Conservation (phyloP, 331 rosid species). For the Acacia pycnantha region DNA sequence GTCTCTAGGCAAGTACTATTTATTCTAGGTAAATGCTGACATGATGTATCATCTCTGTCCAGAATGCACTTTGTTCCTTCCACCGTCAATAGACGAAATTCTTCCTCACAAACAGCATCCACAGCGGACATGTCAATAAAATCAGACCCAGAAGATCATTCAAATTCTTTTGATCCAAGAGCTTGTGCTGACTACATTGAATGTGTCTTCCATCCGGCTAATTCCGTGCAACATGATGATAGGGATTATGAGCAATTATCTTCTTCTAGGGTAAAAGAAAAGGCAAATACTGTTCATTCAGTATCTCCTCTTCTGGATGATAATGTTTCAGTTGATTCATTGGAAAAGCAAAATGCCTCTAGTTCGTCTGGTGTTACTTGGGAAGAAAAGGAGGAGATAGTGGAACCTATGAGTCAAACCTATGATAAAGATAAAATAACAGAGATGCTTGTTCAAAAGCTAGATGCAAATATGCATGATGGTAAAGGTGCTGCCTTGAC, state of each 20-base stretch:
- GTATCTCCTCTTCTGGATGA: constrained; percentile 49
- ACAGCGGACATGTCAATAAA: constrained; percentile 38
- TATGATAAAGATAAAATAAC: constrained; percentile 44
- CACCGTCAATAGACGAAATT: constrained; percentile 35
- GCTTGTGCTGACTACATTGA: constrained; percentile 67
- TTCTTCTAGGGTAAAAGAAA: constrained; percentile 44
- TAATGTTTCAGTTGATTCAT: constrained; percentile 44
- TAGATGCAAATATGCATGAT: constrained; percentile 36
- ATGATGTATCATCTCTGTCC: constrained; percentile 36
- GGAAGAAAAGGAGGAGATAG: constrained; percentile 90
- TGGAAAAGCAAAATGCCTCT: constrained; percentile 59
- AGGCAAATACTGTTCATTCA: constrained; percentile 43
- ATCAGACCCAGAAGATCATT: constrained; percentile 45
- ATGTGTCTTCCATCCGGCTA: constrained; percentile 62
- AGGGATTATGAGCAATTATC: constrained; percentile 52
- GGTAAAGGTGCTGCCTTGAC: constrained; percentile 33
- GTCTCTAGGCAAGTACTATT: constrained; percentile 17
- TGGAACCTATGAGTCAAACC: constrained; percentile 56
- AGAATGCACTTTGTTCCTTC: constrained; percentile 59
- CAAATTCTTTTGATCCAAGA: constrained; percentile 72
- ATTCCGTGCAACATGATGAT: constrained; percentile 47
- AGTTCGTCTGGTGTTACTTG: constrained; percentile 74
- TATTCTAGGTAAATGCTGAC: constrained; percentile 29
- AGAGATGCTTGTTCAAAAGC: constrained; percentile 36
- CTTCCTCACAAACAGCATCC: constrained; percentile 37